A percentile compares a stretch with the other conserved stretches of the same genome.
phyloP scores from a whole-genome alignment of 2,329 filamentous ascomycete species.

The Sporothrix globosa region DNA sequence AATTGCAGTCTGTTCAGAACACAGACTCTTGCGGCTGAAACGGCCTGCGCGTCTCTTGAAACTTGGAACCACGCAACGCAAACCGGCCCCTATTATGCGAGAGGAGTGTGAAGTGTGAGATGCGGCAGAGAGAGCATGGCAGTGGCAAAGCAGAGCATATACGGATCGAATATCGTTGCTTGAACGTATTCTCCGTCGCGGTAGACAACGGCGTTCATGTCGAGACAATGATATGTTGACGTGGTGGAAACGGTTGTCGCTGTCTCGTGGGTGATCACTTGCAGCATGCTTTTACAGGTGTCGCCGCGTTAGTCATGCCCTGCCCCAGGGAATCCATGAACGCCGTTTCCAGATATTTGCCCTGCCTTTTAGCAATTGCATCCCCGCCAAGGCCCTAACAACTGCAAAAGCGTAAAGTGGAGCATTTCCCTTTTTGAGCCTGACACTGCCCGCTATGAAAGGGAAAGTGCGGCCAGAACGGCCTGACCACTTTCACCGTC shows the following conservation, averaged over 20 bases:
- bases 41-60: conserved; percentile 31
- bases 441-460: background rate
- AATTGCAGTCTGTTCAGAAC: background rate
- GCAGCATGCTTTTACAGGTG: background rate
- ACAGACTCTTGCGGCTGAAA: conserved; percentile 27
- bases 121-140: background rate
- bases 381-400: conserved; percentile 26
- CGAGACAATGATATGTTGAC: background rate
- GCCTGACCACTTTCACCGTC: background rate
- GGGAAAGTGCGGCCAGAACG: background rate
- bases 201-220: conserved; percentile 11
- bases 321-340: background rate
- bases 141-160: background rate
- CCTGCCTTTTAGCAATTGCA: background rate
- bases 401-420: background rate
- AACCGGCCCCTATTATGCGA: conserved; percentile 24
- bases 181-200: too few relatives aligned
- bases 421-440: background rate
- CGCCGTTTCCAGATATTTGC: conserved; percentile 13
- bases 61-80: conserved; percentile 17
- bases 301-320: conserved; percentile 20
- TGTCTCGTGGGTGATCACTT: background rate
- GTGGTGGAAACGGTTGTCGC: conserved; percentile 3
- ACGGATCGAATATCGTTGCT: background rate
- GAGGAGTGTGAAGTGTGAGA: background rate